Evolutionary conservation across 371 early-diverging fungal genomes (phyloP).

Genomic region (Sporodiniella umbellata): DNA sequence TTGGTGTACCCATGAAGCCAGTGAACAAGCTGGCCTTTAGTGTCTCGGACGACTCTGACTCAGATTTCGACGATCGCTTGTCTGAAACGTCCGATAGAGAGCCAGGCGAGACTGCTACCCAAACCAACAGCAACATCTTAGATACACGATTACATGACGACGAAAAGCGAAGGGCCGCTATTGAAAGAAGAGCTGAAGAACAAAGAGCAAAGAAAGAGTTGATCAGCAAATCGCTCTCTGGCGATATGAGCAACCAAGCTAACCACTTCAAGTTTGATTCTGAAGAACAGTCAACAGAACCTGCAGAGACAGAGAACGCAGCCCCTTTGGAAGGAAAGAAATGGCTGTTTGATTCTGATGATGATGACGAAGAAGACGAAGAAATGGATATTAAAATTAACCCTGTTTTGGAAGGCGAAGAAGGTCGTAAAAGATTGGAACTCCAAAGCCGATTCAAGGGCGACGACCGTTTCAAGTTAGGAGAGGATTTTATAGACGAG

Average conservation of each 20-base stretch:
- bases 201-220: slow-evolving; percentile 23
- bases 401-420: slow-evolving; percentile 57
- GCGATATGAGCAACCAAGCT: slow-evolving; percentile 4
- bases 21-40: slow-evolving; percentile 28
- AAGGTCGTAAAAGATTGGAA: slow-evolving; percentile 48
- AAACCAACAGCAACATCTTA: background rate
- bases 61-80: slow-evolving; percentile 1
- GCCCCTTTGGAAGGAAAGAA: slow-evolving; percentile 33
- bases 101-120: no score
- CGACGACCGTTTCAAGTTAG: slow-evolving; percentile 60
- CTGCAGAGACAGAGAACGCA: slow-evolving; percentile 24
- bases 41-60: slow-evolving; percentile 8
- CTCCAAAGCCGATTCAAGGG: slow-evolving; percentile 52
- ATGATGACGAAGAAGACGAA: slow-evolving; percentile 22
- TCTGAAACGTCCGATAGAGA: background rate
- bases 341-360: slow-evolving; percentile 57
- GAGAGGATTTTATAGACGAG: slow-evolving; percentile 58
- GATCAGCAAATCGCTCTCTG: slow-evolving; percentile 19
- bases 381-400: slow-evolving; percentile 46
- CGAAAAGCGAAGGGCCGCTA: slow-evolving; percentile 31
- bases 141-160: slow-evolving; percentile 12
- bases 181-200: slow-evolving; percentile 25
- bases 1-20: slow-evolving; percentile 43
- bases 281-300: slow-evolving; percentile 13
- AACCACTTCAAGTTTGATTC: slow-evolving; percentile 29